These are phyloP conservation scores for Candida sp. DNA, from an alignment of 1,139 yeast genomes.

Conservation along the genomic window DNA sequence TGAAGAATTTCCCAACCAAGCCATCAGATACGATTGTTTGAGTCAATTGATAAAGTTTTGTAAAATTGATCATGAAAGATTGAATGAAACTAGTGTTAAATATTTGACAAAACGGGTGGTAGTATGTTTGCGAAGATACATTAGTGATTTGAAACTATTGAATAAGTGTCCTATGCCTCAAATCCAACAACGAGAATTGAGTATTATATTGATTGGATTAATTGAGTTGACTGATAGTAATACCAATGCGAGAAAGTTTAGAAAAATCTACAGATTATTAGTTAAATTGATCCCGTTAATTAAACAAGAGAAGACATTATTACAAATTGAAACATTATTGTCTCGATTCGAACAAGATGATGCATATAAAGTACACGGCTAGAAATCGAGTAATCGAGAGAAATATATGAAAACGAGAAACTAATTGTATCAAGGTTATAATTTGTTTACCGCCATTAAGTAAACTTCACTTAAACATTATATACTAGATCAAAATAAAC, in stretches of 20 bases:
- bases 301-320: neutral
- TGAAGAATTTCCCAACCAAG: constrained; percentile 17
- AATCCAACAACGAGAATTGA: constrained; percentile 33
- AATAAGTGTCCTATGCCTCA: constrained; percentile 32
- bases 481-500: too few relatives aligned
- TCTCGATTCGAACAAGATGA: neutral
- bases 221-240: constrained; percentile 6
- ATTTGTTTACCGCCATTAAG: too few relatives aligned
- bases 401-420: too few relatives aligned
- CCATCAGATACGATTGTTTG: constrained; percentile 30
- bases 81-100: constrained; percentile 17
- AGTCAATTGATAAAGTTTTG: constrained; percentile 27
- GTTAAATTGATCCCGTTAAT: constrained; percentile 23
- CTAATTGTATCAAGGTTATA: too few relatives aligned
- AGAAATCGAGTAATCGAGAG: too few relatives aligned
- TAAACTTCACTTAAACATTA: too few relatives aligned
- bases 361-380: neutral
- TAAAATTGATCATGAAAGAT: constrained; percentile 11
- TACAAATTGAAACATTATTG: neutral
- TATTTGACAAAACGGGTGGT: constrained; percentile 28
- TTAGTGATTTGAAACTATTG: constrained; percentile 30
- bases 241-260: constrained; percentile 7
- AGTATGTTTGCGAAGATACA: constrained; percentile 31
- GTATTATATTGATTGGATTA: constrained; percentile 24
- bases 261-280: constrained; percentile 17